A percentile compares a stretch with the other conserved stretches of the same genome.
phyloP scores from a whole-genome alignment of 202 grass and related monocot genomes.

The Brachypodium distachyon region DNA sequence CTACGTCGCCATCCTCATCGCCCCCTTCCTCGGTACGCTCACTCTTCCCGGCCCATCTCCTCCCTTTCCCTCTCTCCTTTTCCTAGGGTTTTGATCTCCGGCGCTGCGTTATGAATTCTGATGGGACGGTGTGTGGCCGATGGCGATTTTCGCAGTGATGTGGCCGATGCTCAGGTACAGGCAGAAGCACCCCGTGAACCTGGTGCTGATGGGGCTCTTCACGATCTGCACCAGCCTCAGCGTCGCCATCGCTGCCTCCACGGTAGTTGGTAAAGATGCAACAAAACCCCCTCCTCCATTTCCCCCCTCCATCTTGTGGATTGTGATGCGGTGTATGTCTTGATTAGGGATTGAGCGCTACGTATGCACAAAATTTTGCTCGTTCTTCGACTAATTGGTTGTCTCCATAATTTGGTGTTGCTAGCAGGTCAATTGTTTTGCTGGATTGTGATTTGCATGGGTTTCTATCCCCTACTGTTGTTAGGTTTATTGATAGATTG shows the following conservation, averaged over 20 bases:
- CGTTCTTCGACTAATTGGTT: background rate
- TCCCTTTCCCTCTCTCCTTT: background rate
- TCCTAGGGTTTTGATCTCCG: background rate
- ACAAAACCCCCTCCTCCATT: background rate
- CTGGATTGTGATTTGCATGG: background rate
- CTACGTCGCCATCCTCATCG: conserved; percentile 28
- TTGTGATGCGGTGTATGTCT: background rate
- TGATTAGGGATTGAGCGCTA: background rate
- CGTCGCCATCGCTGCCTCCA: conserved; percentile 23
- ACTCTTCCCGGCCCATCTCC: too few relatives aligned
- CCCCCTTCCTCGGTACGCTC: conserved; percentile 35
- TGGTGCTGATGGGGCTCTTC: conserved; percentile 44
- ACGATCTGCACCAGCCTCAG: conserved; percentile 54
- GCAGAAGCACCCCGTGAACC: conserved; percentile 46
- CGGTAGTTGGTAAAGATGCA: conserved; percentile 16
- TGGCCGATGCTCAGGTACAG: conserved; percentile 51
- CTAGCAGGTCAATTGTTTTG: background rate
- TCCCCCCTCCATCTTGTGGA: background rate
- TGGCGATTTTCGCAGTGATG: conserved; percentile 19
- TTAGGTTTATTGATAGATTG: background rate
- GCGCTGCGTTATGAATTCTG: too few relatives aligned
- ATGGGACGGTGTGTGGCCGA: background rate
- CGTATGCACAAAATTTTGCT: background rate
- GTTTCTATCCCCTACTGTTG: background rate
- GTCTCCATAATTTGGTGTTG: background rate